A percentile compares a stretch with the other conserved stretches of the same genome.
phyloP scores from a whole-genome alignment of 2,329 filamentous ascomycete species.

The Epichloe brachyelytri region DNA sequence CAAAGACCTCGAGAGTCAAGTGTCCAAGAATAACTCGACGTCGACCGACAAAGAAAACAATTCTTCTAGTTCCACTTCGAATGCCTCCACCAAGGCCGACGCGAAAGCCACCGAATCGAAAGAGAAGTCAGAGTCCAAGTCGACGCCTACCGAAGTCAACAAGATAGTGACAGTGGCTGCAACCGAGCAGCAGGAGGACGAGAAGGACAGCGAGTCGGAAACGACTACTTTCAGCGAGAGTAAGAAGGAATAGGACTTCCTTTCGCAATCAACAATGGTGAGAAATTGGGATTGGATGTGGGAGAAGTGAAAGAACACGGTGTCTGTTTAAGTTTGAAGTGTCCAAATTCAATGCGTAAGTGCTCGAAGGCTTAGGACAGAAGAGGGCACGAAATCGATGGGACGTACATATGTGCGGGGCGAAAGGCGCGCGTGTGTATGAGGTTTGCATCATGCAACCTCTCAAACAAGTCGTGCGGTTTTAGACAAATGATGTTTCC shows the following conservation, averaged over 20 bases:
- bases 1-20: slow-evolving; percentile 74
- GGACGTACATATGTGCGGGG: not conserved
- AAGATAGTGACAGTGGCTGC: not conserved
- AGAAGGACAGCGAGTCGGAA: slow-evolving; percentile 14
- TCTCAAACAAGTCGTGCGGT: not conserved
- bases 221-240: slow-evolving; percentile 14
- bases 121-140: slow-evolving; percentile 6
- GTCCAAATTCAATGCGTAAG: not conserved
- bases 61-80: slow-evolving; percentile 5
- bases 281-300: not conserved
- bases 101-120: slow-evolving; percentile 7
- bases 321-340: not conserved
- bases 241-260: slow-evolving; percentile 25
- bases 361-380: not conserved
- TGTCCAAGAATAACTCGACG: slow-evolving; percentile 43
- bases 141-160: slow-evolving; percentile 3
- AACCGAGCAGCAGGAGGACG: slow-evolving; percentile 11
- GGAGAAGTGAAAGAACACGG: not conserved
- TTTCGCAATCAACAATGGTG: slow-evolving; percentile 8
- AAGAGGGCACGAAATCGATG: not conserved
- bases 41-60: slow-evolving; percentile 13
- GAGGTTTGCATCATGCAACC: slow-evolving; percentile 2
- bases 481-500: slow-evolving; percentile 1
- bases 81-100: slow-evolving; percentile 10
- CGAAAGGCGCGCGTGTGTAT: slow-evolving; percentile 1